Evolutionary conservation across 257 asterid species (phyloP), one percentile per base, ranked within the genome.

Genomic region (Nicotiana otophora): DNA sequence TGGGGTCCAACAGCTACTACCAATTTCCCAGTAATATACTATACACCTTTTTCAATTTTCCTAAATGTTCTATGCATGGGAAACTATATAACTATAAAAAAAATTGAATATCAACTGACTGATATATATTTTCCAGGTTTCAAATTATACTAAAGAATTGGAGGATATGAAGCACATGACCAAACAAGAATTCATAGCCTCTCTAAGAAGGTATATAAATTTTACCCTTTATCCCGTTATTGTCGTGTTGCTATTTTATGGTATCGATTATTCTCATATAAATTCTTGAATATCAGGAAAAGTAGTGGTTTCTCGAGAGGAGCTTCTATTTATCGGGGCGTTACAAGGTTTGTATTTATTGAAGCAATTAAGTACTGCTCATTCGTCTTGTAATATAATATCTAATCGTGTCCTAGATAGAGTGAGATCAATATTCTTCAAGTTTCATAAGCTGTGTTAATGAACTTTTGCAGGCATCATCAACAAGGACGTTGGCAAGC

Each of bases 401-500:
- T 23, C 42, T 51, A 26, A 7, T 51, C 42, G 9, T 2, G 26
- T 26, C 9, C 17, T 15, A 1, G 8, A 75, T 15, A 8, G 26
- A 51, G 4, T n/a, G 1, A 74, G 63, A 7, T 74, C 80, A 2
- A 48, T 51, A 5, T 74, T 26, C 1, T 3, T 48, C 63, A 8
- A 1, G 10, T 66, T 46, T 26, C n/a, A 10, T 6, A 14, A 48
- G 20, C 3, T 0, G 1, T 53, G 19, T 61, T 61, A 14, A 36
- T 3, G 8, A 36, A 15, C 34, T 31, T 82, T 64, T 60, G 33
- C 83, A 91, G 91, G 89, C 92, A 92, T 83, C 97, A 92, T 81
- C 97, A 92, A 84, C 97, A 92, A 54, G 97, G 95, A 7, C 88
- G 97, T 66, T 92, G 97, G 97, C 97, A 92, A 64, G 97, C 97